Evolutionary conservation across 176 grass and related monocot species (phyloP).

Genomic region (Zizania latifolia): DNA sequence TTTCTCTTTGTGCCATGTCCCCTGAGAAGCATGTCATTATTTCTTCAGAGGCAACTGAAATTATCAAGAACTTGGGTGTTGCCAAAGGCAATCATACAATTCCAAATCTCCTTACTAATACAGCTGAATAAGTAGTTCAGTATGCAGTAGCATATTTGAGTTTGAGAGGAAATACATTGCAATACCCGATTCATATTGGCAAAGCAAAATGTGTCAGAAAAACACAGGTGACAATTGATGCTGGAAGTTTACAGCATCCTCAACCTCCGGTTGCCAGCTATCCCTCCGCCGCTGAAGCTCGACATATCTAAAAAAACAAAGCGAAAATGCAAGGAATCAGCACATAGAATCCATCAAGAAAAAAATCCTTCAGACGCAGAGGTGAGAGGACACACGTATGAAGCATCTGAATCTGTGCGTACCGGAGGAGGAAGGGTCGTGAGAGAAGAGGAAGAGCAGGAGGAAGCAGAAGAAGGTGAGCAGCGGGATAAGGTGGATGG

Average conservation of each 20-base stretch:
- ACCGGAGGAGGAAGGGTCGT: constrained; percentile 44
- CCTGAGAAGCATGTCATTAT: background rate
- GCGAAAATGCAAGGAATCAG: background rate
- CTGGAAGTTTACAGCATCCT: constrained; percentile 6
- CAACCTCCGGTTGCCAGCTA: constrained; percentile 31
- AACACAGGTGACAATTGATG: background rate
- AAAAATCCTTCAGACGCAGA: background rate
- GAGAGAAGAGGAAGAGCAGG: constrained; percentile 61
- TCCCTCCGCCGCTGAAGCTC: constrained; percentile 20
- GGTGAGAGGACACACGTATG: background rate
- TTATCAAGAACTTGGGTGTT: background rate
- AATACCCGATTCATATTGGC: background rate
- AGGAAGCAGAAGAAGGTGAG: constrained; percentile 62
- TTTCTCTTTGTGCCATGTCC: background rate
- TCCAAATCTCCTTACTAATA: background rate
- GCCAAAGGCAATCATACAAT: background rate
- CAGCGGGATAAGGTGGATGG: constrained; percentile 64
- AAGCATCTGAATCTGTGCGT: constrained; percentile 4
- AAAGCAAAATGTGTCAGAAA: background rate
- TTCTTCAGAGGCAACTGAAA: background rate
- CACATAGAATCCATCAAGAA: background rate
- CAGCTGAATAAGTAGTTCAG: background rate
- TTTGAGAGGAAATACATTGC: constrained; percentile 1
- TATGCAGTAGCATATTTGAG: background rate
- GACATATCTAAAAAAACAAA: constrained; percentile 22